Conservation (phyloP, 768 basidiomycete genomes). For the Suillus decipiens region DNA sequence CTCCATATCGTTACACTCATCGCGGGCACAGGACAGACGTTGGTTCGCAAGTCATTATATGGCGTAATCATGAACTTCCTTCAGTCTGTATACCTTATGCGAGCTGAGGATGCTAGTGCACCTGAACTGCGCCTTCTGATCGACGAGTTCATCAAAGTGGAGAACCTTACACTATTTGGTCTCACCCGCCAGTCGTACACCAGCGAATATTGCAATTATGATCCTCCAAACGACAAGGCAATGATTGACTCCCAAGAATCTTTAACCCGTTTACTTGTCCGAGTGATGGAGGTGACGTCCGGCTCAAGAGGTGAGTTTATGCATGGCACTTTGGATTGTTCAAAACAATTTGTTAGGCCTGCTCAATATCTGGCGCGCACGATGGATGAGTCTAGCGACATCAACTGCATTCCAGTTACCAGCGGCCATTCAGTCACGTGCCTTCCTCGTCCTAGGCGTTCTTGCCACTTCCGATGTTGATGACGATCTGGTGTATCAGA, state of each 20-base stretch:
- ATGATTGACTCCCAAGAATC: slow-evolving; percentile 67
- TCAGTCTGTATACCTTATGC: slow-evolving; percentile 68
- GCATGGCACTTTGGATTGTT: not conserved
- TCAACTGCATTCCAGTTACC: slow-evolving; percentile 90
- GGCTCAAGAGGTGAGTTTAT: slow-evolving; percentile 63
- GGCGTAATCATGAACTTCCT: slow-evolving; percentile 81
- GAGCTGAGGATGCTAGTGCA: slow-evolving; percentile 57
- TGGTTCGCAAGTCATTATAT: slow-evolving; percentile 80
- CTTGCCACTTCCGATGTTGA: slow-evolving; percentile 86
- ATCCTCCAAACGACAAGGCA: slow-evolving; percentile 53
- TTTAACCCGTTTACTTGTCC: slow-evolving; percentile 61
- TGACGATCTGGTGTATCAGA: slow-evolving; percentile 91
- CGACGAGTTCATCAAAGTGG: slow-evolving; percentile 56
- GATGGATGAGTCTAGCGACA: slow-evolving; percentile 91
- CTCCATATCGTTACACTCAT: slow-evolving; percentile 79
- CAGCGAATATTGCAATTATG: slow-evolving; percentile 66
- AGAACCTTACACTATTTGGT: slow-evolving; percentile 72
- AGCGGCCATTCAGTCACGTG: slow-evolving; percentile 83
- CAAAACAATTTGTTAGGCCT: slow-evolving; percentile 48
- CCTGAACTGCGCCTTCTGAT: slow-evolving; percentile 65
- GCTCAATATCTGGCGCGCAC: slow-evolving; percentile 86
- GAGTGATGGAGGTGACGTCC: slow-evolving; percentile 63
- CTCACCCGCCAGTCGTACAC: slow-evolving; percentile 60
- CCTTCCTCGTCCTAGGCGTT: slow-evolving; percentile 81
- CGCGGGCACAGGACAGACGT: slow-evolving; percentile 69